A percentile compares a stretch with the other conserved stretches of the same genome.
phyloP scores from a whole-genome alignment of 169 alveolate species.

The Babesia microti region DNA sequence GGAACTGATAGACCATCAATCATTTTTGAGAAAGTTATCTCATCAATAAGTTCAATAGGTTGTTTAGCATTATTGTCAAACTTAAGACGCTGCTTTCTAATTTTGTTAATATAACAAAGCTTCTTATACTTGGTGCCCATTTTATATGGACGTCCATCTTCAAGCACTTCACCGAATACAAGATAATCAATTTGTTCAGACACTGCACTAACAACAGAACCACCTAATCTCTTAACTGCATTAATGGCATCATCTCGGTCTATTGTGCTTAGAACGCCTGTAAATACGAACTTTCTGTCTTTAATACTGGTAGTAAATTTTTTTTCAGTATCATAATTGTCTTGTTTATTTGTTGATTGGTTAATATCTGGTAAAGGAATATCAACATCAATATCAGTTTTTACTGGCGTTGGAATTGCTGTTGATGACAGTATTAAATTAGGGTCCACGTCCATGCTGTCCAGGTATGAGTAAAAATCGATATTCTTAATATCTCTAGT shows the following conservation, averaged over 20 bases:
- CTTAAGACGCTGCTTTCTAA: no score
- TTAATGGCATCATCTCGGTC: constrained; percentile 63
- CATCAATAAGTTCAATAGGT: no score
- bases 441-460: no score
- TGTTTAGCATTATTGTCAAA: no score
- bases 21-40: no score
- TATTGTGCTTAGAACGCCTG: constrained; percentile 70
- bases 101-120: constrained; percentile 55
- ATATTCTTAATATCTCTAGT: no score
- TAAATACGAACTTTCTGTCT: constrained; percentile 69
- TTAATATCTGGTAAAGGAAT: neutral
- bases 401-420: constrained; percentile 16
- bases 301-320: constrained; percentile 1
- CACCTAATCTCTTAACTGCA: constrained; percentile 75
- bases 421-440: no score
- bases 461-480: no score
- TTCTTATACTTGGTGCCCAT: constrained; percentile 79
- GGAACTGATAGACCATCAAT: no score
- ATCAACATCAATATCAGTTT: constrained; percentile 8
- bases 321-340: neutral
- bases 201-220: constrained; percentile 77
- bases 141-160: constrained; percentile 84
- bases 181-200: constrained; percentile 78
- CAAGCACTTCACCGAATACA: constrained; percentile 81
- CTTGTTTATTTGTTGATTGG: neutral